phyloP scores from a whole-genome alignment of 106 monocot genomes.

The Phalaenopsis aphrodite region DNA sequence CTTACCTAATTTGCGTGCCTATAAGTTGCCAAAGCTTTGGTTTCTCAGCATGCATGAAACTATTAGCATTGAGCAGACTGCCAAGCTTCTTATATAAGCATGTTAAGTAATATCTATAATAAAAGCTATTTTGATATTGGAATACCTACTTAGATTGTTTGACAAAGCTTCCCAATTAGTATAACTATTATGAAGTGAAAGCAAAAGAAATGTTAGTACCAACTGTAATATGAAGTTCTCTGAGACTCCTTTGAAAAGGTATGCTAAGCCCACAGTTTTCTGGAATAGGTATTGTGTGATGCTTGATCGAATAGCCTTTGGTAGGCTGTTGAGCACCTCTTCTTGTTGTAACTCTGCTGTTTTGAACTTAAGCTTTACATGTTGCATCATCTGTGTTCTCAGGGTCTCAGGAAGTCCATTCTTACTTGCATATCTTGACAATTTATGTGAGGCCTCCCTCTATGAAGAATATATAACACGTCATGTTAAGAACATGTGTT shows the following conservation, averaged over 20 bases:
- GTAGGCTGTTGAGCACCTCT: conserved; percentile 33
- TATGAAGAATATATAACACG: conserved; percentile 9
- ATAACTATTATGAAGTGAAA: background rate
- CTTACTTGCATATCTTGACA: conserved; percentile 34
- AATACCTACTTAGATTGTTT: background rate
- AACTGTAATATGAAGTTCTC: conserved; percentile 45
- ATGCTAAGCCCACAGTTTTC: conserved; percentile 20
- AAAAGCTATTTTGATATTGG: background rate
- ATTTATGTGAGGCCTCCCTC: conserved; percentile 36
- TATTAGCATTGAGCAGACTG: too few relatives aligned
- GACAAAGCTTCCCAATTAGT: background rate
- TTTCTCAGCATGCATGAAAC: too few relatives aligned
- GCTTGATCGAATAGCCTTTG: conserved; percentile 65
- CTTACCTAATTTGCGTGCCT: too few relatives aligned
- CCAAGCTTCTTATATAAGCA: background rate
- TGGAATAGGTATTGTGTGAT: conserved; percentile 55
- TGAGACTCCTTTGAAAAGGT: conserved; percentile 52
- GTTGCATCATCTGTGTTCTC: conserved; percentile 45
- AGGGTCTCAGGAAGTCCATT: conserved; percentile 35
- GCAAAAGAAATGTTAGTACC: conserved; percentile 25
- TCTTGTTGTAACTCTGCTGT: conserved; percentile 53
- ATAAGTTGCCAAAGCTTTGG: too few relatives aligned
- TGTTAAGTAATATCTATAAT: background rate
- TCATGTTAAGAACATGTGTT: background rate
- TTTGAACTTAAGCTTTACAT: conserved; percentile 53